Evolutionary conservation across 169 alveolate species (phyloP).

Genomic region (Eimeria sp.): DNA sequence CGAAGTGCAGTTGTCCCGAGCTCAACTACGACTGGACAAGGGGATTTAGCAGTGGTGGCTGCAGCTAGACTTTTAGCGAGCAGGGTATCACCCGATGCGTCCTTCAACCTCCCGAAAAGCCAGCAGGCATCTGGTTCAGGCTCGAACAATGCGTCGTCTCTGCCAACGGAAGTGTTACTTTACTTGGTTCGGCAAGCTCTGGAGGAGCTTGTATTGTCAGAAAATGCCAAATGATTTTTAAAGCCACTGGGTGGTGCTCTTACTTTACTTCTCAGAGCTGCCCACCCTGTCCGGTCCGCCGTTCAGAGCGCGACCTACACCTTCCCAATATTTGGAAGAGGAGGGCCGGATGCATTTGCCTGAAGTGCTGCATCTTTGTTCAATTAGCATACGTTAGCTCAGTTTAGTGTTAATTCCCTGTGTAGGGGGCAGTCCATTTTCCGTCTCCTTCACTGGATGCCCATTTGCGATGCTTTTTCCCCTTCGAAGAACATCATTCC

Average conservation of each 20-base stretch:
- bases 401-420: not conserved
- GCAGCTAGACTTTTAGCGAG: not conserved
- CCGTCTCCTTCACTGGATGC: not conserved
- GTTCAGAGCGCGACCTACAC: not conserved
- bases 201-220: constrained; percentile 17
- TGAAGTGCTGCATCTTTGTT: not conserved
- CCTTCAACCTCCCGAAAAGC: not conserved
- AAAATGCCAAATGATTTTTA: not conserved
- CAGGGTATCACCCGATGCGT: not conserved
- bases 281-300: not conserved
- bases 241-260: not conserved
- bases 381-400: not conserved
- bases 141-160: constrained; percentile 13
- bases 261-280: not conserved
- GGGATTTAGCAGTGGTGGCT: not conserved
- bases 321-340: not conserved
- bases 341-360: not conserved
- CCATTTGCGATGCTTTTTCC: not conserved
- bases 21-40: not conserved
- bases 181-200: constrained; percentile 46
- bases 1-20: not conserved
- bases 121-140: not conserved
- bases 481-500: not conserved
- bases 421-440: not conserved
- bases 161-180: constrained; percentile 18